phyloP scores from a whole-genome alignment of 352 stramenopile species.

The Elongisporangium senticosum region DNA sequence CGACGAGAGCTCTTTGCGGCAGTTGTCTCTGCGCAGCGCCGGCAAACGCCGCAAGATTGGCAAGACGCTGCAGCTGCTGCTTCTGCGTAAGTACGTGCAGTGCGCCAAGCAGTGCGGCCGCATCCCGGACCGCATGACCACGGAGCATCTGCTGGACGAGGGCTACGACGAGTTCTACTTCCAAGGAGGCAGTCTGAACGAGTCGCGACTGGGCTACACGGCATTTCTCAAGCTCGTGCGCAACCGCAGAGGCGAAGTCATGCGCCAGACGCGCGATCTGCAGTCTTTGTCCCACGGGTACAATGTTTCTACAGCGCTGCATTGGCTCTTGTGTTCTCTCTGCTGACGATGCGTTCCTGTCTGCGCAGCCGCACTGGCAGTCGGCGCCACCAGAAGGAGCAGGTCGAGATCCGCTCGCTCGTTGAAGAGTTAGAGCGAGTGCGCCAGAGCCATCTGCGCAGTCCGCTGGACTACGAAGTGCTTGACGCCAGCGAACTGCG shows the following conservation, averaged over 20 bases:
- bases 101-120: constrained; percentile 42
- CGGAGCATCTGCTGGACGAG: constrained; percentile 58
- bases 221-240: constrained; percentile 66
- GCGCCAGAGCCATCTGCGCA: constrained; percentile 19
- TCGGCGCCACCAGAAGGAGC: constrained; percentile 33
- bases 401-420: constrained; percentile 46
- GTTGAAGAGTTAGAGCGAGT: constrained; percentile 54
- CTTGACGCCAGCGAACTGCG: constrained; percentile 5
- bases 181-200: constrained; percentile 47
- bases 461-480: constrained; percentile 17
- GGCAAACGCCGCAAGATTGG: constrained; percentile 37
- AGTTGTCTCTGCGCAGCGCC: constrained; percentile 1
- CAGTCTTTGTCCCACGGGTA: constrained; percentile 15
- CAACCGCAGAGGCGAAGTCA: constrained; percentile 51
- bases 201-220: constrained; percentile 46
- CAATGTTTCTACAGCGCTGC: not conserved
- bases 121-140: constrained; percentile 38
- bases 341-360: not conserved
- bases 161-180: constrained; percentile 71
- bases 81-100: constrained; percentile 58
- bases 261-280: constrained; percentile 15
- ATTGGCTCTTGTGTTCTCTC: not conserved
- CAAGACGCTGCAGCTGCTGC: constrained; percentile 50
- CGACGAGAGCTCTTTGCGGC: constrained; percentile 12
- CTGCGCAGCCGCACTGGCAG: constrained; percentile 9